Evolutionary conservation across 2,329 filamentous ascomycete species (phyloP).

Genomic region (Epichloe gansuensis): DNA sequence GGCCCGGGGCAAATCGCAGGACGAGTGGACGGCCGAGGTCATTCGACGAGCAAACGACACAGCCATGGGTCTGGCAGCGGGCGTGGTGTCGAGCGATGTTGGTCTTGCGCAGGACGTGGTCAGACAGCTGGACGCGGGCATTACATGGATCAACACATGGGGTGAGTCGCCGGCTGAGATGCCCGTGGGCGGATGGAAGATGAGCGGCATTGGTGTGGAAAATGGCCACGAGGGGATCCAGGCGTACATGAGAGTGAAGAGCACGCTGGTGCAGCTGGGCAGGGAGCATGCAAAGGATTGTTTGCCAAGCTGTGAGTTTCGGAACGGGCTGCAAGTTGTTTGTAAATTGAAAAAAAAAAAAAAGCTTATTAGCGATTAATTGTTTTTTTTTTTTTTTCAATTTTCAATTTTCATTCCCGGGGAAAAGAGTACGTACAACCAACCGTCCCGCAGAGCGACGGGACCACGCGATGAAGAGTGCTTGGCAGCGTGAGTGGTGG

Average conservation of each 20-base stretch:
- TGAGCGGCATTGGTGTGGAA: constrained; percentile 78
- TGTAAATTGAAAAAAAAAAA: no score
- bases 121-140: constrained; percentile 63
- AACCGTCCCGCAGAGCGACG: no score
- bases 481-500: no score
- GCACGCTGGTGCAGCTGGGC: constrained; percentile 73
- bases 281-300: constrained; percentile 48
- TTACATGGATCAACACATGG: constrained; percentile 91
- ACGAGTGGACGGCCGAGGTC: constrained; percentile 48
- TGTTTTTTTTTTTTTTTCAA: no score
- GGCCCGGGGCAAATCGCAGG: constrained; percentile 21
- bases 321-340: not conserved
- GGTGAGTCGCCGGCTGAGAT: constrained; percentile 87
- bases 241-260: constrained; percentile 79
- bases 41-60: constrained; percentile 66
- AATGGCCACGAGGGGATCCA: constrained; percentile 71
- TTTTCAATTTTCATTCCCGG: no score
- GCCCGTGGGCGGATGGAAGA: constrained; percentile 86
- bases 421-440: no score
- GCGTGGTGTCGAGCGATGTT: constrained; percentile 68
- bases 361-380: no score
- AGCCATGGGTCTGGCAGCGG: constrained; percentile 66
- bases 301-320: constrained; percentile 56
- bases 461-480: no score
- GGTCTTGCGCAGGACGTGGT: constrained; percentile 62